Evolutionary conservation across 2,329 filamentous ascomycete genomes (phyloP).

Genomic region (Penicillium sp.): DNA sequence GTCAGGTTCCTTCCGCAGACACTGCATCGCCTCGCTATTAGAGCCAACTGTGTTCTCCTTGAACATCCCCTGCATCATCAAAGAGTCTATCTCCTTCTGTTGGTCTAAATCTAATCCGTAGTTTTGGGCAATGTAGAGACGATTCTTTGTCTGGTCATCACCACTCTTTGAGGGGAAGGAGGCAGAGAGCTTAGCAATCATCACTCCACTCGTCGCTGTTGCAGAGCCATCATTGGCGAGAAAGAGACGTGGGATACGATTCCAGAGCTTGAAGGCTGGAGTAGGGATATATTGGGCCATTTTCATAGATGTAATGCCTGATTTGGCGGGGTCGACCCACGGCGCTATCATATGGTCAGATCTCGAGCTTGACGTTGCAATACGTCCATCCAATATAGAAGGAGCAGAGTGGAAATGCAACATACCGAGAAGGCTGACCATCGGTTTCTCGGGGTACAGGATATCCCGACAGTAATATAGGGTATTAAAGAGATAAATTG

Average conservation of each 20-base stretch:
- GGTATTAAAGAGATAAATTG: slow-evolving; percentile 45
- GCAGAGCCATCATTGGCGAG: slow-evolving; percentile 20
- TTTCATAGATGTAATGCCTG: slow-evolving; percentile 29
- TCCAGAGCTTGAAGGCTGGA: slow-evolving; percentile 25
- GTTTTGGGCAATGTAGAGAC: slow-evolving; percentile 15
- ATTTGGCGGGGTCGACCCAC: slow-evolving; percentile 43
- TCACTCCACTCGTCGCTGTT: slow-evolving; percentile 19
- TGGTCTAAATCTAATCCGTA: slow-evolving; percentile 18
- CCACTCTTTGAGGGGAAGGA: slow-evolving; percentile 8
- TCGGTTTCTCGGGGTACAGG: slow-evolving; percentile 16
- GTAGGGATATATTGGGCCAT: slow-evolving; percentile 25
- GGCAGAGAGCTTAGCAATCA: not conserved
- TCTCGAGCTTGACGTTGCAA: not conserved
- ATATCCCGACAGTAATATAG: slow-evolving; percentile 34
- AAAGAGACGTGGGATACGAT: slow-evolving; percentile 30
- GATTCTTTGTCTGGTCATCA: slow-evolving; percentile 12
- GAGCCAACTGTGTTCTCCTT: slow-evolving; percentile 34
- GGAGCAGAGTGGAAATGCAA: not conserved
- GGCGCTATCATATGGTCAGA: slow-evolving; percentile 36
- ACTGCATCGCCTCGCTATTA: slow-evolving; percentile 41
- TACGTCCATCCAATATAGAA: not conserved
- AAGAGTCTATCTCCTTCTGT: slow-evolving; percentile 16
- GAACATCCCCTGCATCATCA: slow-evolving; percentile 17
- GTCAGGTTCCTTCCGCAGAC: slow-evolving; percentile 33
- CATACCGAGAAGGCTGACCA: not conserved